These are phyloP conservation scores for Yarrowia phangngaensis DNA, from an alignment of 805 yeast genomes.

Conservation along the genomic window DNA sequence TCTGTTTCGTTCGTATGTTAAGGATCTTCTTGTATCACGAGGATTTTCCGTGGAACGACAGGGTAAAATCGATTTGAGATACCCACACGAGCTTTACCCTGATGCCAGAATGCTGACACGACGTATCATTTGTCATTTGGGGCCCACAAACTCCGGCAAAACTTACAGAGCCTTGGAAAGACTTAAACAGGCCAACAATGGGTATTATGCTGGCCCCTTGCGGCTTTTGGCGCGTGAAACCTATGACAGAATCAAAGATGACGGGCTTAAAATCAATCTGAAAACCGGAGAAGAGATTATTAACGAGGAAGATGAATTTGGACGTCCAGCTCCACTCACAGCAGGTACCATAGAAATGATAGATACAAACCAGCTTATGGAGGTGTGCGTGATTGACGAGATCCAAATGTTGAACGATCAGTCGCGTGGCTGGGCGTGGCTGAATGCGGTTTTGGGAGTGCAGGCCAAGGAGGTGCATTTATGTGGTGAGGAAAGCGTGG, in stretches of 20 bases:
- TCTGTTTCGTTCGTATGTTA: constrained; percentile 3
- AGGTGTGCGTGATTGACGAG: constrained; percentile 89
- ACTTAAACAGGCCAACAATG: constrained; percentile 61
- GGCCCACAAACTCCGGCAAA: constrained; percentile 97
- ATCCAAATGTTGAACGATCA: constrained; percentile 89
- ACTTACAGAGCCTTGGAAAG: constrained; percentile 76
- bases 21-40: constrained; percentile 2
- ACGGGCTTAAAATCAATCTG: constrained; percentile 70
- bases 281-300: constrained; percentile 95
- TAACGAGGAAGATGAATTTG: constrained; percentile 59
- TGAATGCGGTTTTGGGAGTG: constrained; percentile 82
- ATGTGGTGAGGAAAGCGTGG: constrained; percentile 89
- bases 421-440: constrained; percentile 89
- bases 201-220: constrained; percentile 93
- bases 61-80: constrained; percentile 50
- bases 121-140: constrained; percentile 85
- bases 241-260: constrained; percentile 69
- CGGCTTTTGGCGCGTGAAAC: constrained; percentile 88
- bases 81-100: constrained; percentile 80
- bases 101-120: constrained; percentile 75
- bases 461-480: constrained; percentile 80
- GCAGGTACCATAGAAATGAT: constrained; percentile 95
- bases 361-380: constrained; percentile 62
- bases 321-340: constrained; percentile 68
- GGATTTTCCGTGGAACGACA: constrained; percentile 47